These are phyloP conservation scores for Mucor indicus DNA, from an alignment of 371 early-diverging fungal genomes.

Conservation along the genomic window DNA sequence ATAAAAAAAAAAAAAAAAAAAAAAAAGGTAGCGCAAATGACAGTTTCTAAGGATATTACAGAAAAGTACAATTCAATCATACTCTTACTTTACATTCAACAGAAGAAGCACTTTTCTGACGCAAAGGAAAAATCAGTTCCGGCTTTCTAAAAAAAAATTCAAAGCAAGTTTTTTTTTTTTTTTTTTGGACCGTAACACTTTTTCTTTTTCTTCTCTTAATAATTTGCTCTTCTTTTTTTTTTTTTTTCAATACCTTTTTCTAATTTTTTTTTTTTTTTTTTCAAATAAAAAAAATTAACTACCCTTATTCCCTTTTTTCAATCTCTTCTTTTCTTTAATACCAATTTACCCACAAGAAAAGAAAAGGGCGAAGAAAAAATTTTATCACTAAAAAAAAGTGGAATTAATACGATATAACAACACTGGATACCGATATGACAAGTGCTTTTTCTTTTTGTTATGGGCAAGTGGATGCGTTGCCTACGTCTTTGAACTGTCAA, in stretches of 20 bases:
- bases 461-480: constrained; percentile 29
- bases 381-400: background rate
- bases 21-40: no score
- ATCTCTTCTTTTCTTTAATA: background rate
- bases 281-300: constrained; percentile 14
- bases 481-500: constrained; percentile 36
- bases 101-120: no score
- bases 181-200: background rate
- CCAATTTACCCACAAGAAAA: no score
- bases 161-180: constrained; percentile 5
- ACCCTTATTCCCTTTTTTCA: constrained; percentile 7
- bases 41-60: no score
- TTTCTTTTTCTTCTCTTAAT: constrained; percentile 3
- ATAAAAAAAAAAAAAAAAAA: no score
- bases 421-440: constrained; percentile 21
- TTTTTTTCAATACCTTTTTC: background rate
- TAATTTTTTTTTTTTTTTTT: constrained; percentile 9
- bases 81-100: no score
- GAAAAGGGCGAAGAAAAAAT: no score
- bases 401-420: background rate
- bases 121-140: no score
- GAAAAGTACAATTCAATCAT: no score
- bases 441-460: constrained; percentile 25
- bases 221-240: no score
- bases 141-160: no score